A percentile compares a stretch with the other conserved stretches of the same genome.
Conservation (phyloP, 805 yeast species). For the Lipomyces starkeyi region DNA sequence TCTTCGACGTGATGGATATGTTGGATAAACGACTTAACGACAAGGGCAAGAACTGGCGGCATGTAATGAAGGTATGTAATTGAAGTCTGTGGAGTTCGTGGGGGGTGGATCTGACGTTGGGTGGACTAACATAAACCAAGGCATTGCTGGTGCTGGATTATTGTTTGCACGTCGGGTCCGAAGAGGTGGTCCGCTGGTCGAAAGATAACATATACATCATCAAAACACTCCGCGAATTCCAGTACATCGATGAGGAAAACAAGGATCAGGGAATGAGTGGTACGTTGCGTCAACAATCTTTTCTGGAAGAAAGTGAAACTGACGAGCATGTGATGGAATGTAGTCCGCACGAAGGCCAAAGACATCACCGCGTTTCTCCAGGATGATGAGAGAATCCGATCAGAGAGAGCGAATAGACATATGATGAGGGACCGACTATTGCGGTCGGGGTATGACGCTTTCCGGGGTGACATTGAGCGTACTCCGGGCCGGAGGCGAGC, state of each 20-base stretch:
- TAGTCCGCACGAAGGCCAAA: slow-evolving; percentile 81
- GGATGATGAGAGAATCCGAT: slow-evolving; percentile 79
- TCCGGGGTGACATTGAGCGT: slow-evolving; percentile 10
- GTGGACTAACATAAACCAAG: slow-evolving; percentile 15
- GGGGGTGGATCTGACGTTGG: background rate
- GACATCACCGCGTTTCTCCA: slow-evolving; percentile 79
- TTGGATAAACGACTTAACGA: slow-evolving; percentile 89
- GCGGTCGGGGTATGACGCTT: slow-evolving; percentile 24
- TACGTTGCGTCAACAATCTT: slow-evolving; percentile 10
- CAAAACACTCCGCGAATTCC: slow-evolving; percentile 90
- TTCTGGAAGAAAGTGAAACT: background rate
- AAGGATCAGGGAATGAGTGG: slow-evolving; percentile 84
- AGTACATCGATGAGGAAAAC: slow-evolving; percentile 75
- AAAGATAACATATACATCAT: slow-evolving; percentile 85
- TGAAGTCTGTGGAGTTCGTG: background rate
- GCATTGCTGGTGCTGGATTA: slow-evolving; percentile 88
- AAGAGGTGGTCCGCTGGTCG: slow-evolving; percentile 89
- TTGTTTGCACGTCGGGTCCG: slow-evolving; percentile 82
- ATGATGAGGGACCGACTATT: slow-evolving; percentile 36
- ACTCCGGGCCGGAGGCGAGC: slow-evolving; percentile 17
- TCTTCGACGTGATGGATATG: slow-evolving; percentile 92
- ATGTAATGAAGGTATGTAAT: slow-evolving; percentile 70
- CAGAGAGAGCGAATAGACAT: slow-evolving; percentile 61
- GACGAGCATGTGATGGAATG: background rate
- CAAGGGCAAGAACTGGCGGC: slow-evolving; percentile 97